Conservation (phyloP, 2,329 filamentous ascomycete genomes). For the Cordyceps fumosorosea region DNA sequence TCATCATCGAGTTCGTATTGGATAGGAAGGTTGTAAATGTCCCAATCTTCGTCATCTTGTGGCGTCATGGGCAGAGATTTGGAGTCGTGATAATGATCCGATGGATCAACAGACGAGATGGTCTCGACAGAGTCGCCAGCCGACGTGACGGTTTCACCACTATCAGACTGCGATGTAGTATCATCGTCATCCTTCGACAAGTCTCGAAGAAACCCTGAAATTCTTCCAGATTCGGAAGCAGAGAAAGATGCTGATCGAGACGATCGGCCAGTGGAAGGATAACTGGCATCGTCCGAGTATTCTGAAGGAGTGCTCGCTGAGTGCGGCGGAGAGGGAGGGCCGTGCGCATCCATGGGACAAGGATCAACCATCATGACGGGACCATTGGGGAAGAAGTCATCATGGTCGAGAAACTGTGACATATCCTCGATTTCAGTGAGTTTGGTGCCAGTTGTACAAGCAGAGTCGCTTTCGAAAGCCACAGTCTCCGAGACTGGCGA, state of each 20-base stretch:
- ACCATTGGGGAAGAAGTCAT: slow-evolving; percentile 26
- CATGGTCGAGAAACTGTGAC: slow-evolving; percentile 37
- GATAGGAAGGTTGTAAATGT: slow-evolving; percentile 31
- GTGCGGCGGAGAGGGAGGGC: slow-evolving; percentile 35
- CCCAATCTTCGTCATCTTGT: slow-evolving; percentile 25
- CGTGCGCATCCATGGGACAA: slow-evolving; percentile 22
- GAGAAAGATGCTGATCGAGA: slow-evolving; percentile 47
- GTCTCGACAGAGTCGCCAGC: slow-evolving; percentile 40
- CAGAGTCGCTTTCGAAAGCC: slow-evolving; percentile 12
- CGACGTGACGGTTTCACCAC: slow-evolving; percentile 37
- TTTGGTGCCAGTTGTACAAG: slow-evolving; percentile 31
- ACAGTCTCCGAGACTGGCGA: slow-evolving; percentile 31
- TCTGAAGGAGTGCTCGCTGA: slow-evolving; percentile 45
- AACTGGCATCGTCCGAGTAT: slow-evolving; percentile 24
- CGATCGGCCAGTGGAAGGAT: slow-evolving; percentile 30
- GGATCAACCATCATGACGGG: slow-evolving; percentile 41
- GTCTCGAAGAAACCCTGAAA: slow-evolving; percentile 25
- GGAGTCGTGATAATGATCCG: slow-evolving; percentile 20
- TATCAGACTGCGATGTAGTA: slow-evolving; percentile 40
- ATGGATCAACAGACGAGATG: slow-evolving; percentile 26
- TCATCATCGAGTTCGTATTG: slow-evolving; percentile 31
- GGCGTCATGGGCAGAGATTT: slow-evolving; percentile 16
- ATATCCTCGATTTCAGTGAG: slow-evolving; percentile 34
- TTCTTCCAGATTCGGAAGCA: slow-evolving; percentile 37
- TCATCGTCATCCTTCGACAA: slow-evolving; percentile 31